Conservation (phyloP, 2,329 filamentous ascomycete genomes). For the Pleomassaria siparia region DNA sequence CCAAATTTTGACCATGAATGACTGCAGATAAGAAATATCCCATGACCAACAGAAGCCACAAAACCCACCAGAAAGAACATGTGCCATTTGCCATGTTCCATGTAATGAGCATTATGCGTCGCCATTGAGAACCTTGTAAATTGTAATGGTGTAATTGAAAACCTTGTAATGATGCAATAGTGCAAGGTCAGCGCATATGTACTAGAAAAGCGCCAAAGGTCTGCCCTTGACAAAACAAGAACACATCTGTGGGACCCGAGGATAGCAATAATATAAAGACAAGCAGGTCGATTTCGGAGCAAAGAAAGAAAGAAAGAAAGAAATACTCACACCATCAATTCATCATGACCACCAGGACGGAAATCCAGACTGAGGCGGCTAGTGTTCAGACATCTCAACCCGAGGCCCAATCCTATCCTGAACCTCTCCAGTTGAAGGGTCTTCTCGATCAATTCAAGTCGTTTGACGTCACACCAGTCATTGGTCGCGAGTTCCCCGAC, state of each 20-base stretch:
- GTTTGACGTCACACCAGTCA: conserved; percentile 63
- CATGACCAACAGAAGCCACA: conserved; percentile 1
- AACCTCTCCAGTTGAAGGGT: conserved; percentile 49
- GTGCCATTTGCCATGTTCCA: no score
- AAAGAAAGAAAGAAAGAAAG: no score
- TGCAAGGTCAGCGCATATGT: neutral
- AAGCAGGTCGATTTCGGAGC: no score
- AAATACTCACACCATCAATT: neutral
- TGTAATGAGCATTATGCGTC: neutral
- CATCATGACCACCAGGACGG: conserved; percentile 17
- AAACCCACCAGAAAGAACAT: neutral
- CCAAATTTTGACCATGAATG: neutral
- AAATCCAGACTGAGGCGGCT: conserved; percentile 8
- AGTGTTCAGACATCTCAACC: neutral
- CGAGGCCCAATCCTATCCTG: neutral
- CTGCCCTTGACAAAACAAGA: no score
- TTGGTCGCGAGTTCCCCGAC: conserved; percentile 62
- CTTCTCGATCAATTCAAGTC: conserved; percentile 55
- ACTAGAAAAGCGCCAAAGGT: no score
- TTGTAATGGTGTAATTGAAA: conserved; percentile 10
- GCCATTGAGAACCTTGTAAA: conserved; percentile 11
- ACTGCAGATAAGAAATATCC: conserved; percentile 4
- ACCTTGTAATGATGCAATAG: conserved; percentile 18
- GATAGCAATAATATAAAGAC: neutral
- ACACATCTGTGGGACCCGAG: no score